A percentile compares a stretch with the other conserved stretches of the same genome.
Evolutionary conservation across 495 filamentous ascomycete genomes (phyloP).

Genomic region (Trichoderma orchidacearum): DNA sequence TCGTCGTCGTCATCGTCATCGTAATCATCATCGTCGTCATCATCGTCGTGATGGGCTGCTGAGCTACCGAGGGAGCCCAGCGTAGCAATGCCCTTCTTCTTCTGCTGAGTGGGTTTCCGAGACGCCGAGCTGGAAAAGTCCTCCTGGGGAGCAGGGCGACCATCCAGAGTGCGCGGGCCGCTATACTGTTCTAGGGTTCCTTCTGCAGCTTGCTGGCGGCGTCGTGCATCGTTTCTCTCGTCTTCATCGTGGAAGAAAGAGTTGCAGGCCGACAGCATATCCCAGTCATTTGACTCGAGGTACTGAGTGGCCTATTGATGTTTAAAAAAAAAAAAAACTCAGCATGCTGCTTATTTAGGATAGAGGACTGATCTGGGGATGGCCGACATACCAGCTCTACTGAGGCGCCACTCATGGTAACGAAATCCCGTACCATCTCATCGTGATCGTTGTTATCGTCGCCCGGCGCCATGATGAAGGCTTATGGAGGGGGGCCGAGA

Average conservation of each 20-base stretch:
- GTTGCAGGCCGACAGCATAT: constrained; percentile 50
- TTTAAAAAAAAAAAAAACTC: too few species aligned
- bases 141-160: constrained; percentile 34
- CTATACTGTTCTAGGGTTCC: constrained; percentile 26
- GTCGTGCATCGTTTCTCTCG: constrained; percentile 24
- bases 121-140: constrained; percentile 22
- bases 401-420: constrained; percentile 51
- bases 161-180: constrained; percentile 41
- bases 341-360: too few species aligned
- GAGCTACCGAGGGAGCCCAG: constrained; percentile 35
- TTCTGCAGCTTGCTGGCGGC: constrained; percentile 6
- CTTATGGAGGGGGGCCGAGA: neutral
- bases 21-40: constrained; percentile 44
- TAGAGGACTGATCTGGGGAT: neutral
- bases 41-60: constrained; percentile 34
- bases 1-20: constrained; percentile 49
- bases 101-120: constrained; percentile 8
- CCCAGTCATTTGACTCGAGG: constrained; percentile 53
- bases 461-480: constrained; percentile 26
- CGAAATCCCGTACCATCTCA: constrained; percentile 59
- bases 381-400: constrained; percentile 46
- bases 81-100: constrained; percentile 41
- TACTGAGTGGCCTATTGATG: constrained; percentile 63
- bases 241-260: constrained; percentile 60
- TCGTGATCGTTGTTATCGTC: constrained; percentile 37